A percentile compares a stretch with the other conserved stretches of the same genome.
Evolutionary conservation across 1,139 yeast species (phyloP).

Genomic region (Pneumocystis jirovecii): DNA sequence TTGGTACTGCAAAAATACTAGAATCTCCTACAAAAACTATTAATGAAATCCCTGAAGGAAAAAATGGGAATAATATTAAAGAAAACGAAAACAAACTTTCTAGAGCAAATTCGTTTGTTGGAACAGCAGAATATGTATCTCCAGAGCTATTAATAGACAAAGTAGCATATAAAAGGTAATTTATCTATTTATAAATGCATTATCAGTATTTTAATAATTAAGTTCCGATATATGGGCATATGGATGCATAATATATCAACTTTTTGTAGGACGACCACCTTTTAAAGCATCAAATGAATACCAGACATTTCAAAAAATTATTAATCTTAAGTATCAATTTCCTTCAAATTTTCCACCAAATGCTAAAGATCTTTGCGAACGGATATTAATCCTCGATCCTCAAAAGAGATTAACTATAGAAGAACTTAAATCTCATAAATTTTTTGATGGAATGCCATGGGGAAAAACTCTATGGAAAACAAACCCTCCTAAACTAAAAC

Average conservation of each 20-base stretch:
- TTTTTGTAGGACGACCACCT: slow-evolving; percentile 91
- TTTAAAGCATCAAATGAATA: slow-evolving; percentile 94
- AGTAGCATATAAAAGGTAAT: slow-evolving; percentile 49
- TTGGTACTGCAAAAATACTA: slow-evolving; percentile 87
- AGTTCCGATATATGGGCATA: slow-evolving; percentile 90
- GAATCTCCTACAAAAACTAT: slow-evolving; percentile 20
- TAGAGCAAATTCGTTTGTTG: slow-evolving; percentile 71
- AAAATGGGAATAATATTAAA: slow-evolving; percentile 27
- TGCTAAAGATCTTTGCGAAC: slow-evolving; percentile 55
- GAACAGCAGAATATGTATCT: slow-evolving; percentile 80
- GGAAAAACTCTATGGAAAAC: slow-evolving; percentile 54
- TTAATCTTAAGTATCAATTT: slow-evolving; percentile 66
- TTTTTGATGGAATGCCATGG: slow-evolving; percentile 50
- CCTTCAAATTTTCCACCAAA: slow-evolving; percentile 65
- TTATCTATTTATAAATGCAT: background rate
- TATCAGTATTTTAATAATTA: background rate
- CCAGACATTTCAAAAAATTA: slow-evolving; percentile 82
- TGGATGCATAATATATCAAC: slow-evolving; percentile 84
- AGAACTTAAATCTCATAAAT: slow-evolving; percentile 57
- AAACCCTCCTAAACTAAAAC: slow-evolving; percentile 62
- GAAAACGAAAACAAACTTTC: slow-evolving; percentile 27
- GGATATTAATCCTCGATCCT: slow-evolving; percentile 52
- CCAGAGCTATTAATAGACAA: slow-evolving; percentile 83
- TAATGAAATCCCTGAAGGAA: slow-evolving; percentile 30
- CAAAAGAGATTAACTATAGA: slow-evolving; percentile 45